Conservation (phyloP, 2,329 filamentous ascomycete species). For the Decorospora gaudefroyi region DNA sequence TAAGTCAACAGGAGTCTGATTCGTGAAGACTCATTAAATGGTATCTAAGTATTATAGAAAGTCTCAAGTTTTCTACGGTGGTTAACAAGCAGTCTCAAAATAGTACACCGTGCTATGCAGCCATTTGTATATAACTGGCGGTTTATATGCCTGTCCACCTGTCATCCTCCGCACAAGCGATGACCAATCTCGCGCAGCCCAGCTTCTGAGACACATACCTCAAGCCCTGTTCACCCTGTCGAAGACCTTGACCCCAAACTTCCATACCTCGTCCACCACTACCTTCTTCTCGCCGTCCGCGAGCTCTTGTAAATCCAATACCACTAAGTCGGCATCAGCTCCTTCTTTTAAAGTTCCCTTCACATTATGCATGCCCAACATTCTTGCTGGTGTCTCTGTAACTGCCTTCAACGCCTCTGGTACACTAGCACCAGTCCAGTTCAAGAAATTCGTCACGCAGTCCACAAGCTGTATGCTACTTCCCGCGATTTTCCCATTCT, state of each 20-base stretch:
- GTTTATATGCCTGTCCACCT: too few species aligned
- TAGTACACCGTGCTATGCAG: too few species aligned
- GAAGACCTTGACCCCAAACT: conserved; percentile 63
- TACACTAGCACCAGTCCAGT: conserved; percentile 71
- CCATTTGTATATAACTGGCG: too few species aligned
- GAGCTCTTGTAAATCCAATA: conserved; percentile 62
- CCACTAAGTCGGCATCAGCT: conserved; percentile 63
- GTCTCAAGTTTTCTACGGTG: too few species aligned
- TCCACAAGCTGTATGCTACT: conserved; percentile 76
- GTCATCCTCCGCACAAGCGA: too few species aligned
- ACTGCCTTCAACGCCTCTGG: conserved; percentile 72
- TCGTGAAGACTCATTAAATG: too few species aligned
- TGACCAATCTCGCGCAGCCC: too few species aligned
- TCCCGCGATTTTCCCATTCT: conserved; percentile 62
- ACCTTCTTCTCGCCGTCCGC: conserved; percentile 58
- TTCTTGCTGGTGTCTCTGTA: conserved; percentile 74
- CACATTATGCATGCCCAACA: conserved; percentile 68
- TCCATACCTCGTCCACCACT: conserved; percentile 77
- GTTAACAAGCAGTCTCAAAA: too few species aligned
- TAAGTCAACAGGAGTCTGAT: too few species aligned
- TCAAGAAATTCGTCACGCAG: conserved; percentile 79
- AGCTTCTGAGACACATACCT: too few species aligned
- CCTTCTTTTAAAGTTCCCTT: conserved; percentile 63
- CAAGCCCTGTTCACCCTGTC: conserved; percentile 13
- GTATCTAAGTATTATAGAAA: too few species aligned